A percentile compares a stretch with the other conserved stretches of the same genome.
Evolutionary conservation across 192 early-diverging fungal species (phyloP).

Genomic region (Glomus cerebriforme): DNA sequence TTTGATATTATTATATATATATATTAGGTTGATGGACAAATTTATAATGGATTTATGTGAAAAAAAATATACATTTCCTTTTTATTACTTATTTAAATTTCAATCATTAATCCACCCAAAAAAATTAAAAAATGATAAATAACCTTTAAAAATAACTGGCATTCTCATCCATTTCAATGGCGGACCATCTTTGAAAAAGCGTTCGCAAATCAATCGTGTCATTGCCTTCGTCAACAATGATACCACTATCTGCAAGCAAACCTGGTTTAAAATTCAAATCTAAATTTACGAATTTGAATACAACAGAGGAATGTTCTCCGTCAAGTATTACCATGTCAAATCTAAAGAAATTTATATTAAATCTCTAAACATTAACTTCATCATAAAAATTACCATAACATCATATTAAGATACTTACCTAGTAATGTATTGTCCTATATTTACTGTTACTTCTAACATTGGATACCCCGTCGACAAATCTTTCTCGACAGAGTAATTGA

Average conservation of each 20-base stretch:
- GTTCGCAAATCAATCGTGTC: not conserved
- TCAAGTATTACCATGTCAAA: not conserved
- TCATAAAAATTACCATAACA: not conserved
- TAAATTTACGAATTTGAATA: not conserved
- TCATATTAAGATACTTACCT: not conserved
- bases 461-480: constrained; percentile 36
- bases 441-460: not conserved
- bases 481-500: constrained; percentile 33
- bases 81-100: too few relatives aligned
- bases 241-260: not conserved
- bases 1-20: too few relatives aligned
- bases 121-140: too few relatives aligned
- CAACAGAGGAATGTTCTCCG: not conserved
- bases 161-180: not conserved
- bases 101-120: too few relatives aligned
- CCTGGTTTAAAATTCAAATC: not conserved
- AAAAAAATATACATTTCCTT: too few relatives aligned
- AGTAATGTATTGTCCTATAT: not conserved
- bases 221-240: not conserved
- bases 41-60: too few relatives aligned
- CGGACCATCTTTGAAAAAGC: not conserved
- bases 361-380: not conserved
- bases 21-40: too few relatives aligned
- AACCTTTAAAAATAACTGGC: not conserved
- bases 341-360: not conserved